A percentile compares a stretch with the other conserved stretches of the same genome.
phyloP scores from a whole-genome alignment of 2,329 filamentous ascomycete species.

The Xylariaceae sp. region DNA sequence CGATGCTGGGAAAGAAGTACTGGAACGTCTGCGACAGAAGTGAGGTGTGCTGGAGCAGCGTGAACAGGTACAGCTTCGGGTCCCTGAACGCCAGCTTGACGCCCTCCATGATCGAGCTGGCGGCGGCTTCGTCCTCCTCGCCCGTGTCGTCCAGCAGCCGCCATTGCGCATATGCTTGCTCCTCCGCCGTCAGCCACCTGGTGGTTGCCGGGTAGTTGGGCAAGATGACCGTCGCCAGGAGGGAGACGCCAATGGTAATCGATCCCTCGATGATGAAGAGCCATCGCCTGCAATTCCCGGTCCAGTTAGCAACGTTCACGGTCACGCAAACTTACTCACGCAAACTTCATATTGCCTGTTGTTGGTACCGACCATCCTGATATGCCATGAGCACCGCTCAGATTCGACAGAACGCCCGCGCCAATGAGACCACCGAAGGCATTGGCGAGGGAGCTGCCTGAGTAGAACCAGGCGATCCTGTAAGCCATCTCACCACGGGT shows the following conservation, averaged over 20 bases:
- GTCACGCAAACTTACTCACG: no score
- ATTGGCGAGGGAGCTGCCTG: slow-evolving; percentile 42
- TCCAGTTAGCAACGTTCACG: no score
- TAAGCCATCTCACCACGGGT: slow-evolving; percentile 38
- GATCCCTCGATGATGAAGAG: slow-evolving; percentile 38
- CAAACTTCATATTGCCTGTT: no score
- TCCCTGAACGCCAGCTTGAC: slow-evolving; percentile 44
- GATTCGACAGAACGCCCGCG: slow-evolving; percentile 41
- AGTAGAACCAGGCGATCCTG: slow-evolving; percentile 43
- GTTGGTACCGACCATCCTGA: slow-evolving; percentile 31
- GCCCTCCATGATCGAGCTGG: slow-evolving; percentile 38
- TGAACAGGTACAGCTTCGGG: slow-evolving; percentile 47
- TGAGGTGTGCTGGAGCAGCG: slow-evolving; percentile 48
- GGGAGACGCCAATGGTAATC: slow-evolving; percentile 34
- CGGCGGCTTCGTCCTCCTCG: slow-evolving; percentile 37
- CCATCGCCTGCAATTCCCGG: slow-evolving; percentile 31
- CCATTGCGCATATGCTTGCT: slow-evolving; percentile 49
- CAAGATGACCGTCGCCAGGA: slow-evolving; percentile 34
- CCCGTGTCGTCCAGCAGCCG: slow-evolving; percentile 44
- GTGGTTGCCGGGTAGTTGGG: slow-evolving; percentile 51
- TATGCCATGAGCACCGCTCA: slow-evolving; percentile 35
- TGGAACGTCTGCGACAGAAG: slow-evolving; percentile 52
- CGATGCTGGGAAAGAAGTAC: slow-evolving; percentile 61
- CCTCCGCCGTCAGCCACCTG: slow-evolving; percentile 45
- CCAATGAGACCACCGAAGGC: slow-evolving; percentile 47